These are phyloP conservation scores for Favolaschia claudopus DNA, from an alignment of 768 basidiomycete genomes.

Conservation along the genomic window DNA sequence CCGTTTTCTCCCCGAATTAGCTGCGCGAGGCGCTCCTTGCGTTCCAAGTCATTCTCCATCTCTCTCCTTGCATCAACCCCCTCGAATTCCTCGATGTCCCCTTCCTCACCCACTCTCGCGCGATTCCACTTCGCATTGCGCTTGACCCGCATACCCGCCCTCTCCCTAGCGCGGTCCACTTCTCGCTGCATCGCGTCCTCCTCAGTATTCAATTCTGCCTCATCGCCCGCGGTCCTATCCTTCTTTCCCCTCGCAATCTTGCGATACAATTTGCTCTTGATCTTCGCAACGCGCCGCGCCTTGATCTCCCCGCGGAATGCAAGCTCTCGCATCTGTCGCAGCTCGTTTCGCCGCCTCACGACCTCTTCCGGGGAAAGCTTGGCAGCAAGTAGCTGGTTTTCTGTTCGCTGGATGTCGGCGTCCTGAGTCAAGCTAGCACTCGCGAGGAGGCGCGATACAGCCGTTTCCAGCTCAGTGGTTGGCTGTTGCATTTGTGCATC, in stretches of 20 bases:
- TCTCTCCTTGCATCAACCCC: constrained; percentile 62
- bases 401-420: constrained; percentile 75
- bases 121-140: constrained; percentile 90
- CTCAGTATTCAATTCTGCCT: constrained; percentile 54
- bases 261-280: constrained; percentile 94
- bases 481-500: constrained; percentile 56
- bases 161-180: constrained; percentile 81
- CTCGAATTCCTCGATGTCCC: constrained; percentile 66
- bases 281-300: constrained; percentile 89
- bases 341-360: constrained; percentile 76
- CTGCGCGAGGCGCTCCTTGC: constrained; percentile 79
- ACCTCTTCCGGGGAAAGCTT: constrained; percentile 89
- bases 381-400: constrained; percentile 75
- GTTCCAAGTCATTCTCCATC: constrained; percentile 85
- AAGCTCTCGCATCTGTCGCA: constrained; percentile 89
- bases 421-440: constrained; percentile 80
- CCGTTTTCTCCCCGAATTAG: constrained; percentile 75
- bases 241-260: constrained; percentile 82
- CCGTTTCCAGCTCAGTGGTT: constrained; percentile 82
- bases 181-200: constrained; percentile 76
- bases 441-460: constrained; percentile 82
- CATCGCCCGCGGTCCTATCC: constrained; percentile 59
- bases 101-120: constrained; percentile 67
- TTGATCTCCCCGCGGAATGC: constrained; percentile 94
- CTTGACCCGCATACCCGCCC: constrained; percentile 90